A percentile compares a stretch with the other conserved stretches of the same genome.
Evolutionary conservation across 768 basidiomycete genomes (phyloP).

Genomic region (Dendrothele bispora): DNA sequence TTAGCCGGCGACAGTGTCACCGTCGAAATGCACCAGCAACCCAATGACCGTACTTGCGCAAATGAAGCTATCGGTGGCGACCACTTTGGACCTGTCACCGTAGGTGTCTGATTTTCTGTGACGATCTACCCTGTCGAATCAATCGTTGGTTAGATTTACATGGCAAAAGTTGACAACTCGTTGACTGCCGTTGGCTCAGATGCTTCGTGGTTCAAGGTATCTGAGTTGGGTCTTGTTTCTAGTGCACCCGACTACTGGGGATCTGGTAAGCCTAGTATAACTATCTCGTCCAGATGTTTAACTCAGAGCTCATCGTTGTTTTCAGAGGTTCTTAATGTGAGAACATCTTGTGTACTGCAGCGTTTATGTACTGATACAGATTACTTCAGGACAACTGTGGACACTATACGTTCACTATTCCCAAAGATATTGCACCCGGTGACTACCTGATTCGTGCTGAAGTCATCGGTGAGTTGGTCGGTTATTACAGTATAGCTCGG

Average conservation of each 20-base stretch:
- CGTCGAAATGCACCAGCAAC: conserved; percentile 58
- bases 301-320: neutral
- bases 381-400: conserved; percentile 48
- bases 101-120: conserved; percentile 13
- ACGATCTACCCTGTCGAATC: neutral
- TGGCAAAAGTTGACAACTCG: conserved; percentile 48
- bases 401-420: conserved; percentile 51
- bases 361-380: too few relatives aligned
- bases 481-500: neutral
- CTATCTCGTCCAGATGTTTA: neutral
- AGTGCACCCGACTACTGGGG: conserved; percentile 49
- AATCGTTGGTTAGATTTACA: conserved; percentile 38
- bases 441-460: conserved; percentile 48
- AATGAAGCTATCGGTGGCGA: conserved; percentile 51
- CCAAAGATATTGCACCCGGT: conserved; percentile 38
- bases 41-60: conserved; percentile 42
- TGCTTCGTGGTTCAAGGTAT: conserved; percentile 52
- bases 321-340: conserved; percentile 32
- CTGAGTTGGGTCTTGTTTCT: conserved; percentile 48
- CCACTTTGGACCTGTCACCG: conserved; percentile 49
- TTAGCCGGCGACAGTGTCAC: conserved; percentile 46
- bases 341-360: neutral
- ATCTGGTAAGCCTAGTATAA: conserved; percentile 30
- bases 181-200: conserved; percentile 39
- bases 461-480: conserved; percentile 38